Percentiles rank a stretch among this genome's conserved stretches.
phyloP scores from a whole-genome alignment of 805 yeast species.

The Saturnispora mendoncae region DNA sequence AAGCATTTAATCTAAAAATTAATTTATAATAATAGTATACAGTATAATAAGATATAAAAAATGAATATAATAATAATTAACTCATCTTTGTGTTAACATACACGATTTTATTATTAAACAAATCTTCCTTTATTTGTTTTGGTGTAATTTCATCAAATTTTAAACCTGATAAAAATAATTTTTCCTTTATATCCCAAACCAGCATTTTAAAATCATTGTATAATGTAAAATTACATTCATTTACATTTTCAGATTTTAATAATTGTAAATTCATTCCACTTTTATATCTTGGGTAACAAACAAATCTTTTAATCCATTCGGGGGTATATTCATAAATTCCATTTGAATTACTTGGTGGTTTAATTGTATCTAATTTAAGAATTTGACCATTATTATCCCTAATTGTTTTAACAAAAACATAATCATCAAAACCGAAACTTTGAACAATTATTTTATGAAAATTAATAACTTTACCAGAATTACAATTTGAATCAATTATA shows the following conservation, averaged over 20 bases:
- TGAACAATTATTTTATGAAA: slow-evolving; percentile 17
- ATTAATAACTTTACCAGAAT: slow-evolving; percentile 11
- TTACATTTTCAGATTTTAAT: slow-evolving; percentile 10
- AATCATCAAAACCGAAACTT: slow-evolving; percentile 14
- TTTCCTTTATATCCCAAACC: slow-evolving; percentile 24
- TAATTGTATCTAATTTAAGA: slow-evolving; percentile 30
- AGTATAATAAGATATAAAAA: neutral
- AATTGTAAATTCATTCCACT: slow-evolving; percentile 36
- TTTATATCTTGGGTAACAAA: slow-evolving; percentile 38
- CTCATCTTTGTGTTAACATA: slow-evolving; percentile 1
- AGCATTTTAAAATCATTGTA: slow-evolving; percentile 27
- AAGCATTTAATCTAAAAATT: too few species aligned
- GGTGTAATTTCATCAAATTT: neutral
- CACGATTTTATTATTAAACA: slow-evolving; percentile 1
- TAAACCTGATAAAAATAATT: slow-evolving; percentile 1
- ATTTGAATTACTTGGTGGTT: slow-evolving; percentile 14
- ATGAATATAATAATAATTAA: neutral
- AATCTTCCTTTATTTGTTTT: neutral
- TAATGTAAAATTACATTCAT: slow-evolving; percentile 16
- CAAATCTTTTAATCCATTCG: slow-evolving; percentile 32
- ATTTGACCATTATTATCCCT: slow-evolving; percentile 33
- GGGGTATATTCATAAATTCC: slow-evolving; percentile 18
- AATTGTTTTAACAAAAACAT: slow-evolving; percentile 31
- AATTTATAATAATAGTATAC: too few species aligned
- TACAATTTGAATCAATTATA: slow-evolving; percentile 1